Evolutionary conservation across 495 filamentous ascomycete genomes (phyloP).

Genomic region (Lepidopterella palustris): DNA sequence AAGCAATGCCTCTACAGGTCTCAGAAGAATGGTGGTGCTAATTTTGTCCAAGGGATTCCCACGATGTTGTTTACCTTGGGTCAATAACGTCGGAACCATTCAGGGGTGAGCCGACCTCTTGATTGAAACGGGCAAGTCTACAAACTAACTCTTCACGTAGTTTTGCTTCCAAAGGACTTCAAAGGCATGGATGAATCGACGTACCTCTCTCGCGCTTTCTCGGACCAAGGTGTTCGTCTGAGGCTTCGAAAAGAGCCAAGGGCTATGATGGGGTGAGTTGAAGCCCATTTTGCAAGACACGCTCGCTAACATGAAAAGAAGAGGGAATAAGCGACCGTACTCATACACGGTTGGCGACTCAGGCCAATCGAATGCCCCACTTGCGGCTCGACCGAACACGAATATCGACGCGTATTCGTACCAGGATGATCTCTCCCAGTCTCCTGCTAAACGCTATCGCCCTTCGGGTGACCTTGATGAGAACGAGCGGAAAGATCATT

Average conservation of each 20-base stretch:
- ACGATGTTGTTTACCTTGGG: constrained; percentile 59
- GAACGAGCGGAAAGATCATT: not conserved
- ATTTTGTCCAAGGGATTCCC: constrained; percentile 38
- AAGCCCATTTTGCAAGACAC: not conserved
- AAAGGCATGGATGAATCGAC: constrained; percentile 88
- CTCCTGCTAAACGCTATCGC: not conserved
- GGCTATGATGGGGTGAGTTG: constrained; percentile 11
- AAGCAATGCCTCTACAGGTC: constrained; percentile 26
- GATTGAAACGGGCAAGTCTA: constrained; percentile 23
- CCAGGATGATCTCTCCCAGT: not conserved
- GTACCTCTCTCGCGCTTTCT: constrained; percentile 83
- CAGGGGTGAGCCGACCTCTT: constrained; percentile 49
- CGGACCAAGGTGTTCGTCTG: constrained; percentile 88
- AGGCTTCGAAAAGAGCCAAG: constrained; percentile 63
- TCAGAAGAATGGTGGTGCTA: constrained; percentile 4
- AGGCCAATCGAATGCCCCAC: not conserved
- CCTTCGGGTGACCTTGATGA: not conserved
- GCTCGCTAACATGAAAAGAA: not conserved
- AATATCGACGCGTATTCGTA: not conserved
- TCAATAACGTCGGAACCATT: constrained; percentile 69
- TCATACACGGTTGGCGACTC: not conserved
- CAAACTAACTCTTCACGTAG: constrained; percentile 28
- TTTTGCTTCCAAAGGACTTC: constrained; percentile 71
- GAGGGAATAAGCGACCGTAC: constrained; percentile 8
- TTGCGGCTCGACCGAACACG: not conserved